Base-by-base conservation (phyloP, 176 grass and related monocot species). In the Panicum miliaceum region DNA sequence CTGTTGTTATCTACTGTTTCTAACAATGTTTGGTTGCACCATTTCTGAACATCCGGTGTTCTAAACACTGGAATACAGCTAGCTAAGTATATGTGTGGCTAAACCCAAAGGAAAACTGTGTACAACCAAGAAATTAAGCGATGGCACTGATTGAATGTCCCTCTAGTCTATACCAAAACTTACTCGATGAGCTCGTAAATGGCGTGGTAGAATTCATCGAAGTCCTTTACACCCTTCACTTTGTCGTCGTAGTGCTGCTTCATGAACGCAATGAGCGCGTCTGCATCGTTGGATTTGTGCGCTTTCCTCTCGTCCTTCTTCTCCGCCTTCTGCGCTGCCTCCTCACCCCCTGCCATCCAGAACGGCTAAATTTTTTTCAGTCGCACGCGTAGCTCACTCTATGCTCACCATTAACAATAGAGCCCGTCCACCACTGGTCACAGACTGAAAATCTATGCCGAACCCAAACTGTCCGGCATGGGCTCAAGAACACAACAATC, bases 171-270 rank as follows among this genome's bases (percentile, higher is more conserved):
- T 46, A 45, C 40, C 20, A 53, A 71, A 90, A 67, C 82, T 92
- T 90, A 97, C 94, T 89, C 72, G 16, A 92, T 85, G 34, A 92
- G 73, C 2, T 87, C 57, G 61, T 85, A 81, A 73, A 97, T 84
- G 80, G 71, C 82, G 67, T 92, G 94, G 81, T 89, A 94, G 68
- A 97, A 92, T 1, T 92, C 77, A 6, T 94, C 67, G 63, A 79
- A 89, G 5, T 0, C 20, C 3, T 3, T 1, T 3, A 72, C 37
- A 0, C 18, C 0, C 35, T 72, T 7, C 15, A 58, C 1, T 50
- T 42, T 62, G 0, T 0, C 6, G 3, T 84, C 63, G 40, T 88
- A 93, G 0, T 82, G 0, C 0, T 25, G 2, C 1, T 1, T 50
- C 85, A 90, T 84, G 34, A 82, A 82, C 0, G 32, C 5, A 5